phyloP scores from a whole-genome alignment of 192 early-diverging fungal genomes.

The Neocallimastix lanati region DNA sequence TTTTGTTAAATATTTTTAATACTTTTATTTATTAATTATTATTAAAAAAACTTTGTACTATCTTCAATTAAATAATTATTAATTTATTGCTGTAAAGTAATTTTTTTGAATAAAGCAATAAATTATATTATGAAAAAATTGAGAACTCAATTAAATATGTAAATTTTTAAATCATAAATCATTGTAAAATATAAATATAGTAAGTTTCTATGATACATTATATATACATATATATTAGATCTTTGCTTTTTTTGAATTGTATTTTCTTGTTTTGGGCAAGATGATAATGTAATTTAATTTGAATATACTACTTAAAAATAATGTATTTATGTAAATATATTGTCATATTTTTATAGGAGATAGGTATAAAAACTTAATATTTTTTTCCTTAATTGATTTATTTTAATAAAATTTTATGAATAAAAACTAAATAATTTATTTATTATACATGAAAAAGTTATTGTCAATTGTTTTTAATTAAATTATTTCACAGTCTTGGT shows the following conservation, averaged over 20 bases:
- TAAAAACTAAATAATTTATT: too few species aligned
- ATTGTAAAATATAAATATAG: not conserved
- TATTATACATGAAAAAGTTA: too few species aligned
- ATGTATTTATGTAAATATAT: too few species aligned
- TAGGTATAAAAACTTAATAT: not conserved
- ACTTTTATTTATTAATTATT: too few species aligned
- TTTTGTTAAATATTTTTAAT: too few species aligned
- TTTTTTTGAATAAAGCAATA: too few species aligned
- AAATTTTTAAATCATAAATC: too few species aligned
- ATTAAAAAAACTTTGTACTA: not conserved
- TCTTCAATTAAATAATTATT: too few species aligned
- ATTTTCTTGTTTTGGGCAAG: constrained; percentile 3
- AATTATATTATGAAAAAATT: constrained; percentile 1
- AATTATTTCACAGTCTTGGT: not conserved
- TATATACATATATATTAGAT: not conserved
- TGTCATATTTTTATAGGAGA: too few species aligned
- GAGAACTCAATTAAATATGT: constrained; percentile 4
- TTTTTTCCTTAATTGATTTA: not conserved
- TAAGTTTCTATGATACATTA: not conserved
- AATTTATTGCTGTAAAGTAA: not conserved
- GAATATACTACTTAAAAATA: too few species aligned
- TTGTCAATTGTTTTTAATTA: too few species aligned
- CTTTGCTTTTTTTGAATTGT: constrained; percentile 3
- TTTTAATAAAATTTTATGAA: too few species aligned
- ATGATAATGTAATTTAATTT: not conserved